phyloP scores from a whole-genome alignment of 441 rosid species.

The Arabidopsis lyrata region DNA sequence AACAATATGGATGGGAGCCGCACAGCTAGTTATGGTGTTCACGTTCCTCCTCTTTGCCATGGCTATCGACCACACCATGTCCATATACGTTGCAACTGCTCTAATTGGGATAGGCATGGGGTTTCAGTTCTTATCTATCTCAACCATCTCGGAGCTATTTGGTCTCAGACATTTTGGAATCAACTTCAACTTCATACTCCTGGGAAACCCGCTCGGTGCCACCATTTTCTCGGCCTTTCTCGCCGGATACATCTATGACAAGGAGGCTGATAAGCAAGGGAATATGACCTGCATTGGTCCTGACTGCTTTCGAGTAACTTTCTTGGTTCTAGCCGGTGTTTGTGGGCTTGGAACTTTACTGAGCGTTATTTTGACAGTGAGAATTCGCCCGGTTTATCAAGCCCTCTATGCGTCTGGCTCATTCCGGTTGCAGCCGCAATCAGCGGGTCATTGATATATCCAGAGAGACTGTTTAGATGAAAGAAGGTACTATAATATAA shows the following conservation, averaged over 20 bases:
- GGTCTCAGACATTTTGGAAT: constrained; percentile 89
- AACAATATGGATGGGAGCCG: constrained; percentile 79
- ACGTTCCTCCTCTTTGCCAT: constrained; percentile 69
- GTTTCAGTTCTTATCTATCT: constrained; percentile 67
- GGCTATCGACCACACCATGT: constrained; percentile 51
- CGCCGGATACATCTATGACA: constrained; percentile 81
- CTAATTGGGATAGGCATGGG: constrained; percentile 82
- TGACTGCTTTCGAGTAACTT: constrained; percentile 78
- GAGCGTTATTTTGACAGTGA: constrained; percentile 64
- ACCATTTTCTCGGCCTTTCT: constrained; percentile 81
- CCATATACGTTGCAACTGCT: constrained; percentile 69
- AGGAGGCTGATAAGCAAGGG: constrained; percentile 87
- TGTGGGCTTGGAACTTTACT: constrained; percentile 74
- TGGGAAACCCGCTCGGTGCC: constrained; percentile 92
- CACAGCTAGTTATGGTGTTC: constrained; percentile 63
- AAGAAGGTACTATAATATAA: neutral
- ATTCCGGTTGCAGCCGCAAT: constrained; percentile 62
- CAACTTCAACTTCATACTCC: constrained; percentile 71
- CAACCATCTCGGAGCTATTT: constrained; percentile 91
- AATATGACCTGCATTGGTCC: constrained; percentile 72
- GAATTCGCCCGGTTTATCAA: constrained; percentile 84
- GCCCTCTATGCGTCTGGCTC: constrained; percentile 87
- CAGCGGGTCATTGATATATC: constrained; percentile 35
- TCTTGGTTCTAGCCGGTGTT: constrained; percentile 71
- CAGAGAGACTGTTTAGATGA: constrained; percentile 6